A percentile compares a stretch with the other conserved stretches of the same genome.
These are phyloP conservation scores for Penicillium sp. DNA, from an alignment of 2,329 filamentous ascomycete genomes.

Conservation along the genomic window DNA sequence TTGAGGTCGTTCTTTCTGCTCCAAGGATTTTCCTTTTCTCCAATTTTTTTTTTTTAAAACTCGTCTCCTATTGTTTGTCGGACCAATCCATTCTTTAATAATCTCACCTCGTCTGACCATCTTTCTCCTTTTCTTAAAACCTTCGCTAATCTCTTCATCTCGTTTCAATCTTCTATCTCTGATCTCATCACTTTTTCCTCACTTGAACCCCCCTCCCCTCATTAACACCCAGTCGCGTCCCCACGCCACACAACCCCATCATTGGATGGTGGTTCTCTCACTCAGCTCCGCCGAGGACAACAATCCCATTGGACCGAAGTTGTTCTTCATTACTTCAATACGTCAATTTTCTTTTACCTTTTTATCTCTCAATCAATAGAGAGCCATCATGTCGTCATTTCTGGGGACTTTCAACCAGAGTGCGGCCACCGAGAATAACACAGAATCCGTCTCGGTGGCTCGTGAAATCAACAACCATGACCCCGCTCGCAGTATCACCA, in stretches of 20 bases:
- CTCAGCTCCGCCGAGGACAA: no score
- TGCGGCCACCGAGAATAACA: slow-evolving; percentile 12
- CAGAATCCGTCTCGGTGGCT: slow-evolving; percentile 5
- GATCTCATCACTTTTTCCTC: neutral
- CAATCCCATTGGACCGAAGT: no score
- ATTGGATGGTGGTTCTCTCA: slow-evolving; percentile 2
- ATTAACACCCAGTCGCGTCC: neutral
- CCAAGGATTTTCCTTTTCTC: neutral
- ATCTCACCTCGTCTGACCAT: neutral
- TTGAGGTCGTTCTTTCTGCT: neutral
- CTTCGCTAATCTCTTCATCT: neutral
- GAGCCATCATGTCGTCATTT: slow-evolving; percentile 27
- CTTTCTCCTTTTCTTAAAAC: neutral
- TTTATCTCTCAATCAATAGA: neutral
- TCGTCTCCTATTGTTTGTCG: slow-evolving; percentile 2
- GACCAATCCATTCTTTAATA: slow-evolving; percentile 1
- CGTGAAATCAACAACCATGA: slow-evolving; percentile 17
- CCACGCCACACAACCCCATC: neutral
- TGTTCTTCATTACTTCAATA: no score
- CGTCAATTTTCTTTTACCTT: no score
- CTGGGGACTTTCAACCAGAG: slow-evolving; percentile 31
- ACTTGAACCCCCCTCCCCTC: neutral
- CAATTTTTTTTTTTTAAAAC: slow-evolving; percentile 2
- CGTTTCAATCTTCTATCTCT: neutral
- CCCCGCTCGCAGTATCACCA: slow-evolving; percentile 21